phyloP scores from a whole-genome alignment of 2,329 filamentous ascomycete genomes.

The Nothomitra cinnamomea region DNA sequence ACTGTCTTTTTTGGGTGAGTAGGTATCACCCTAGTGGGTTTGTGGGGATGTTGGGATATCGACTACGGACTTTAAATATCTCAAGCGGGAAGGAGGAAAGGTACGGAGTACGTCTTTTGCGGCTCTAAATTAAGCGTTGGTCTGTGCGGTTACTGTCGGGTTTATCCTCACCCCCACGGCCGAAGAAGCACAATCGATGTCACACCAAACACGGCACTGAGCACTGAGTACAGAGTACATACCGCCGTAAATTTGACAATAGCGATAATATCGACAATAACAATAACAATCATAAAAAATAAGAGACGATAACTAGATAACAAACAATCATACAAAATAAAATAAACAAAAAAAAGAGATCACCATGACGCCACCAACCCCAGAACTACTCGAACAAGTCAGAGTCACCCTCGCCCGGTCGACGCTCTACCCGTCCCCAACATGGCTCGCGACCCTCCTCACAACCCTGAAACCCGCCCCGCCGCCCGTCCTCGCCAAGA shows the following conservation, averaged over 20 bases:
- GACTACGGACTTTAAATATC: too few species aligned
- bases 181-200: too few species aligned
- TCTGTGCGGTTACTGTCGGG: neutral
- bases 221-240: too few species aligned
- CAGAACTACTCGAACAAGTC: conserved; percentile 32
- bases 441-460: conserved; percentile 50
- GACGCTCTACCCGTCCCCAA: conserved; percentile 34
- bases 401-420: conserved; percentile 32
- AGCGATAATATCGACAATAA: neutral
- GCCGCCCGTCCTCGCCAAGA: conserved; percentile 56
- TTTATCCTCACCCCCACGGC: too few species aligned
- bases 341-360: too few species aligned
- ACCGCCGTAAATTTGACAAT: too few species aligned
- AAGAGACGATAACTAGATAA: too few species aligned
- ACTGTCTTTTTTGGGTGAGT: too few species aligned
- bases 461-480: conserved; percentile 37
- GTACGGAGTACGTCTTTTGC: too few species aligned
- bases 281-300: neutral
- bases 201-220: too few species aligned
- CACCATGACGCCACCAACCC: conserved; percentile 13
- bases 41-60: conserved; percentile 29
- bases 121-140: neutral
- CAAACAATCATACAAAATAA: too few species aligned
- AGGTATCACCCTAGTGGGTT: conserved; percentile 20
- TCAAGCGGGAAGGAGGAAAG: neutral